Base-by-base conservation (phyloP, 306 rosid genomes). In the Trifolium dubium region DNA sequence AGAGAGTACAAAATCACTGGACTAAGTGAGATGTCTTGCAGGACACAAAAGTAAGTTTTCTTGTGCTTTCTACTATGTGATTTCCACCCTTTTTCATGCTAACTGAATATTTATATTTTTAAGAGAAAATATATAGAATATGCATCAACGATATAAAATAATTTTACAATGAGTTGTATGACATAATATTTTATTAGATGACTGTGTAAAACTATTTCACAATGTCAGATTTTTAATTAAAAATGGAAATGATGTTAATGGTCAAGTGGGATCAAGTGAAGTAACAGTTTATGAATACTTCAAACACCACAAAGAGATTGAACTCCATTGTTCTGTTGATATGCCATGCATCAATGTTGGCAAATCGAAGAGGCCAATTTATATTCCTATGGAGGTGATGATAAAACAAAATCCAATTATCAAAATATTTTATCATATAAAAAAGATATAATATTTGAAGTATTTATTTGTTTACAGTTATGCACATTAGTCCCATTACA, bases 331-430 rank as follows among this genome's bases (percentile, higher is more conserved):
- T 17, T 82, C 90, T 40, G 82, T 81, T 69, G 78, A 87, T 69
- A 34, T 84, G 1, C 88, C 85, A 55, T 87, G 91, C 77, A 82
- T 87, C 71, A 82, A 84, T 71, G 79, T 84, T 56, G 91, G 88
- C 23, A 84, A 82, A 71, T 80, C 86, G 56, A 77, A 82, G 64
- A 79, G 62, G 2, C 83, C 91, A 1, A 8, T 56, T 51, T 82
- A 71, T 61, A 82, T 84, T 67, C 88, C 88, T 8, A 8, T 84
- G 5, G 88, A 80, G 87, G 85, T 86, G 62, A 34, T 86, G 62
- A 34, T 18, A 35, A 28, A 41, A 28, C 10, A 12, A 35, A 40
- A 3, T 9, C 3, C 17, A 8, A 35, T 9, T 34, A 5, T 56
- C 50, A 4, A 15, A 29, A 17, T 31, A 23, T 3, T 34, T 69